phyloP scores from a whole-genome alignment of 1,139 yeast species.

The Hyphopichia wangnamkhiaoensis region DNA sequence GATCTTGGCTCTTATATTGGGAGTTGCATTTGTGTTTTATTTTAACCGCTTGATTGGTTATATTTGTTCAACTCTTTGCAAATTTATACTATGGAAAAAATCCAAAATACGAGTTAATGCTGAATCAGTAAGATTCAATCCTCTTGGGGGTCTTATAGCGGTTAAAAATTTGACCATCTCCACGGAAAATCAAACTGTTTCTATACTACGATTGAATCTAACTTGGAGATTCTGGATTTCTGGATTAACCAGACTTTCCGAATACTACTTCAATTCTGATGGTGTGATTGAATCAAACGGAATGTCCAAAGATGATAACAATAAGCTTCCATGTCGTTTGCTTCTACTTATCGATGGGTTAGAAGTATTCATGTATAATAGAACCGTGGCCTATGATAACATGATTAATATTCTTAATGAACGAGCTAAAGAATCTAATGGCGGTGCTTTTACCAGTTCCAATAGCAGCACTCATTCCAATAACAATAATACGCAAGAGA shows the following conservation, averaged over 20 bases:
- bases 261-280: conserved; percentile 26
- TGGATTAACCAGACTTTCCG: conserved; percentile 49
- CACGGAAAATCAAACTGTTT: conserved; percentile 68
- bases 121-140: conserved; percentile 72
- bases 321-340: conserved; percentile 60
- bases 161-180: conserved; percentile 73
- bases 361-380: conserved; percentile 79
- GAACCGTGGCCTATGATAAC: conserved; percentile 73
- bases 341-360: conserved; percentile 67
- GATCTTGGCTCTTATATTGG: conserved; percentile 65
- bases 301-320: conserved; percentile 30
- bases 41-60: conserved; percentile 76
- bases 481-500: conserved; percentile 6
- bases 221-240: conserved; percentile 92
- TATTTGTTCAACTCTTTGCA: conserved; percentile 50
- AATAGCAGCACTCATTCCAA: conserved; percentile 5
- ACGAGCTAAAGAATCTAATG: conserved; percentile 13
- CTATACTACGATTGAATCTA: conserved; percentile 67
- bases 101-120: conserved; percentile 58
- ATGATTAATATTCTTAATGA: conserved; percentile 49
- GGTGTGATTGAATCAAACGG: conserved; percentile 23
- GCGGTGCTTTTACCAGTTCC: conserved; percentile 7
- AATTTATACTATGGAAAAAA: conserved; percentile 64
- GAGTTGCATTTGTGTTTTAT: conserved; percentile 69
- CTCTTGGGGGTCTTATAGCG: conserved; percentile 79